A percentile compares a stretch with the other conserved stretches of the same genome.
phyloP scores from a whole-genome alignment of 1,284 basidiomycete genomes.

The Cryptococcus amylolentus region DNA sequence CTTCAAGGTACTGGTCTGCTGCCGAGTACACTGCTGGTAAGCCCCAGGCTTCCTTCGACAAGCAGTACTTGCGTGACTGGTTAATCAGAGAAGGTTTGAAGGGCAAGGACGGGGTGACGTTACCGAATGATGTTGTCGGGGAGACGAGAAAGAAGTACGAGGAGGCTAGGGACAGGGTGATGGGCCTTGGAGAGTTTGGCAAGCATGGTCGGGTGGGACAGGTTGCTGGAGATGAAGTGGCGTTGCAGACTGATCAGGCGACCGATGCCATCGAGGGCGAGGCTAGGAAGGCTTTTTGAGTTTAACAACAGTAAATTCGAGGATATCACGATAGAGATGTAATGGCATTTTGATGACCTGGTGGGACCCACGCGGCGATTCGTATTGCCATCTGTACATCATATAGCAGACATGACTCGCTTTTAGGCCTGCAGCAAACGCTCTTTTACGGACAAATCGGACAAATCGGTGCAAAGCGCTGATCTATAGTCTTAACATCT shows the following conservation, averaged over 20 bases:
- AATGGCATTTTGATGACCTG: no score
- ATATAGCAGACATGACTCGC: no score
- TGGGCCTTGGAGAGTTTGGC: conserved; percentile 47
- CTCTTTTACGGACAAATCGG: no score
- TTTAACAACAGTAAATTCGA: background rate
- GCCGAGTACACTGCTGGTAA: conserved; percentile 69
- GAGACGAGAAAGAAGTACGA: conserved; percentile 74
- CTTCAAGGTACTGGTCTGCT: conserved; percentile 92
- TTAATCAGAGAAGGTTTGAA: conserved; percentile 66
- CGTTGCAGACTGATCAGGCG: conserved; percentile 22
- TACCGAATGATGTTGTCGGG: conserved; percentile 69
- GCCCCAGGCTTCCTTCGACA: conserved; percentile 88
- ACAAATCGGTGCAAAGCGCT: no score
- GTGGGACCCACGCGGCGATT: no score
- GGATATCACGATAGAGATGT: no score
- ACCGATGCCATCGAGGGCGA: conserved; percentile 14
- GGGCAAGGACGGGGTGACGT: conserved; percentile 70
- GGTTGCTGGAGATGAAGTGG: conserved; percentile 10
- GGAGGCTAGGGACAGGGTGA: conserved; percentile 70
- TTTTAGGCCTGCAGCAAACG: no score
- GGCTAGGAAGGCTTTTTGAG: conserved; percentile 1
- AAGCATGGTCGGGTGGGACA: conserved; percentile 6
- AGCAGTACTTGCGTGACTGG: conserved; percentile 95
- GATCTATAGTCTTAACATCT: no score
- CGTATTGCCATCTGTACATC: background rate